These are phyloP conservation scores for Tremellales sp. DNA, from an alignment of 1,284 basidiomycete species.

Conservation along the genomic window DNA sequence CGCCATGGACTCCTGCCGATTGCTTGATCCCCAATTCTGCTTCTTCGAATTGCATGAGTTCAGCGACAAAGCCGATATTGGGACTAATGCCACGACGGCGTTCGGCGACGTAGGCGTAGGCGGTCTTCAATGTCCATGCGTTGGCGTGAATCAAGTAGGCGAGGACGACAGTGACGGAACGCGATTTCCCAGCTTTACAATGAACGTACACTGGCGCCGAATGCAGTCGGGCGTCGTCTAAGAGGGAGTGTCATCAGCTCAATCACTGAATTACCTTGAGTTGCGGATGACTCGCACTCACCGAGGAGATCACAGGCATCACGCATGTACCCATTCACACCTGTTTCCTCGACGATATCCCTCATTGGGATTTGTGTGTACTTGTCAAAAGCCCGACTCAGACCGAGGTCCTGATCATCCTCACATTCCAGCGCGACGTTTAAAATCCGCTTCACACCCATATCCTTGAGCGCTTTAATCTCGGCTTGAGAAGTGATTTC, in stretches of 20 bases:
- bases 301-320: conserved; percentile 82
- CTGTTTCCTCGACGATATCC: conserved; percentile 90
- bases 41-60: conserved; percentile 94
- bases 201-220: conserved; percentile 89
- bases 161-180: conserved; percentile 94
- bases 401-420: conserved; percentile 66
- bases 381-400: conserved; percentile 67
- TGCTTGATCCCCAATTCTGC: conserved; percentile 78
- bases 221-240: conserved; percentile 85
- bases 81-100: conserved; percentile 89
- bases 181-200: conserved; percentile 93
- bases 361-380: conserved; percentile 87
- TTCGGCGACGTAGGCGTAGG: conserved; percentile 86
- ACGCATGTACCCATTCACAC: conserved; percentile 73
- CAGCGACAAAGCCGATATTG: conserved; percentile 95
- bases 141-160: conserved; percentile 96
- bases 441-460: conserved; percentile 83
- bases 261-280: background rate
- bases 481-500: conserved; percentile 73
- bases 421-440: conserved; percentile 90
- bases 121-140: conserved; percentile 86
- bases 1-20: conserved; percentile 58
- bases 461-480: conserved; percentile 62
- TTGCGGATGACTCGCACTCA: conserved; percentile 49
- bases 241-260: conserved; percentile 2